Evolutionary conservation across 2,329 filamentous ascomycete species (phyloP), one percentile per base, ranked within the genome.

Genomic region (Penicillium decumbens): DNA sequence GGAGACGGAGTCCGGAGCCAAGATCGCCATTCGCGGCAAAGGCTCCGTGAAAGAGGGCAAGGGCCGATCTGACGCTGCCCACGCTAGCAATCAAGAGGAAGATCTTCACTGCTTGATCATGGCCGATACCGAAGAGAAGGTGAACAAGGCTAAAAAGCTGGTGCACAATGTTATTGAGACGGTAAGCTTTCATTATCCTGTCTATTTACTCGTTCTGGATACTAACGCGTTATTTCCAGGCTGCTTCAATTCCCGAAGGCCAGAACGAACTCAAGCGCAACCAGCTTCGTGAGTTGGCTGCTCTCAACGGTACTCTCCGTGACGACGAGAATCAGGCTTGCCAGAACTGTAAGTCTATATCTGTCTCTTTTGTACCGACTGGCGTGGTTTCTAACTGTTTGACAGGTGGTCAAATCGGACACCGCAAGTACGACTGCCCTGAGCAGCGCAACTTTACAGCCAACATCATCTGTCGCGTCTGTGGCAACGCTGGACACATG

Each of bases 11-110:
- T 98, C 93, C 49, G 86, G 86, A 57, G 93, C 93, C 72, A 98
- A 98, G 75, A 98, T 98, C 78, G 93, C 93, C 62, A 98, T 98
- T 70, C 92, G 93, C 75, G 93, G 93, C 78, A 98, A 98, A 77
- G 93, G 93, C 71, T 98, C 93, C 65, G 93, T 98, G 71, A 98
- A 98, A 76, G 93, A 98, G 82, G 93, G 93, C 78, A 98, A 98
- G 74, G 93, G 93, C 62, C 90, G 93, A 62, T 97, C 93, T 77
- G 93, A 98, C 73, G 93, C 93, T 65, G 93, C 93, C 77, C 93
- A 98, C 75, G 90, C 92, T 72, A 97, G 93, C 81, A 98, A 98
- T 80, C 93, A 98, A 81, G 93, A 98, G 78, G 93, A 98, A 76
- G 93, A 98, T 72, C 80, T 98, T 50, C 93, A 98, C 75, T 98